Evolutionary conservation across 768 basidiomycete species (phyloP).

Genomic region (Leccinum subgranulosum): DNA sequence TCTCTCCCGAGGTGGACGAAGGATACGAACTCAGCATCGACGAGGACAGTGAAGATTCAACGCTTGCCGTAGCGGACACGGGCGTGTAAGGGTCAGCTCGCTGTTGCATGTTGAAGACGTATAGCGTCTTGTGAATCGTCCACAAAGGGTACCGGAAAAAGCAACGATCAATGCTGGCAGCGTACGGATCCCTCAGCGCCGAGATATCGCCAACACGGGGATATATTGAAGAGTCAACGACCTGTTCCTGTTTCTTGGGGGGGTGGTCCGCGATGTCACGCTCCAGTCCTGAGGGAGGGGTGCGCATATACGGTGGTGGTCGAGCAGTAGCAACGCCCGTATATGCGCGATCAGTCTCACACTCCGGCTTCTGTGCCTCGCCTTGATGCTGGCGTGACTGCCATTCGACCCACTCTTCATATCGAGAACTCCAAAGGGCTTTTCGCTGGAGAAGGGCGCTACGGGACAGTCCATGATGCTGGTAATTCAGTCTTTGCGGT

Average conservation of each 20-base stretch:
- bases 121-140: slow-evolving; percentile 67
- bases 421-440: slow-evolving; percentile 58
- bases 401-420: slow-evolving; percentile 48
- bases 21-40: slow-evolving; percentile 20
- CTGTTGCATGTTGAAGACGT: slow-evolving; percentile 55
- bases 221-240: slow-evolving; percentile 33
- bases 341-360: slow-evolving; percentile 23
- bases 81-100: slow-evolving; percentile 5
- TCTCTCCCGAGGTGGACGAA: slow-evolving; percentile 11
- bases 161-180: slow-evolving; percentile 53
- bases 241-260: slow-evolving; percentile 6
- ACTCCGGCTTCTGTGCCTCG: background rate
- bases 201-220: slow-evolving; percentile 65
- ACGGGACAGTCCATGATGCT: slow-evolving; percentile 62
- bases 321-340: slow-evolving; percentile 18
- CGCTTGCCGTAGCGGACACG: slow-evolving; percentile 10
- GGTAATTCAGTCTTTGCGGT: slow-evolving; percentile 41
- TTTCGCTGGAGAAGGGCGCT: slow-evolving; percentile 58
- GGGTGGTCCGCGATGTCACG: slow-evolving; percentile 22
- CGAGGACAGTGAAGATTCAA: slow-evolving; percentile 14
- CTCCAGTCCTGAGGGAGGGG: slow-evolving; percentile 30
- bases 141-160: slow-evolving; percentile 57
- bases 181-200: slow-evolving; percentile 56
- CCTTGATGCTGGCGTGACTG: slow-evolving; percentile 8
- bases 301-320: slow-evolving; percentile 16